Evolutionary conservation across 495 filamentous ascomycete species (phyloP).

Genomic region (Neurospora sp.): DNA sequence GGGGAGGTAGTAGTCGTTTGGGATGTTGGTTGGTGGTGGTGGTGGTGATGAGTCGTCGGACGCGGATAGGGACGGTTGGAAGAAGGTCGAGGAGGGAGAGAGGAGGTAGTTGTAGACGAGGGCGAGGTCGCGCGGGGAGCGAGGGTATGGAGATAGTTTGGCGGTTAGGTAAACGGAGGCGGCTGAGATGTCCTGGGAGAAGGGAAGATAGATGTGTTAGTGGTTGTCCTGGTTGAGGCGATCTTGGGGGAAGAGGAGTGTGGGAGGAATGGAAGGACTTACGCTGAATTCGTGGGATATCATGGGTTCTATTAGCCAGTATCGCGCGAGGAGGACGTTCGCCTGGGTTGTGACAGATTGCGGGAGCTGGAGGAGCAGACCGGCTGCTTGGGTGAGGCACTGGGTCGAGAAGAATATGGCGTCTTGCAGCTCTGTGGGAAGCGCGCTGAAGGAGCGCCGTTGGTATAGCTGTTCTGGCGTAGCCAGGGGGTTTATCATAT

Average conservation of each 20-base stretch:
- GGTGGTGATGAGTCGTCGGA: slow-evolving; percentile 3
- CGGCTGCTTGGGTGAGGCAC: slow-evolving; percentile 78
- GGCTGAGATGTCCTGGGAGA: slow-evolving; percentile 63
- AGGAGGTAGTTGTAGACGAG: slow-evolving; percentile 80
- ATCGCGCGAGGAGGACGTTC: slow-evolving; percentile 77
- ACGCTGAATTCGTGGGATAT: slow-evolving; percentile 40
- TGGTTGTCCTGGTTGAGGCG: background rate
- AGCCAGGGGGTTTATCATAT: slow-evolving; percentile 77
- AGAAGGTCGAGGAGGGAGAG: slow-evolving; percentile 54
- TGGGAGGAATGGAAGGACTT: background rate
- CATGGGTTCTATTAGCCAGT: slow-evolving; percentile 55
- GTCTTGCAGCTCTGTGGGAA: slow-evolving; percentile 70
- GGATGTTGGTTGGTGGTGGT: slow-evolving; percentile 26
- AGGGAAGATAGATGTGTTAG: slow-evolving; percentile 7
- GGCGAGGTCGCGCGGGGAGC: slow-evolving; percentile 64
- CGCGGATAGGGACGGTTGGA: slow-evolving; percentile 30
- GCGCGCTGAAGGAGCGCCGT: slow-evolving; percentile 44
- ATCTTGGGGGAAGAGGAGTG: background rate
- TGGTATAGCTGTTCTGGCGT: slow-evolving; percentile 64
- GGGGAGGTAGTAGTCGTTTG: slow-evolving; percentile 59
- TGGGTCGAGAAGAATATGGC: slow-evolving; percentile 57
- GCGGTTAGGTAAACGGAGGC: slow-evolving; percentile 72
- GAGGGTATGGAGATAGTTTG: slow-evolving; percentile 71
- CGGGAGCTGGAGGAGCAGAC: slow-evolving; percentile 72
- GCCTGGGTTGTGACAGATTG: slow-evolving; percentile 86